These are phyloP conservation scores for Yamadazyma ubonensis DNA, from an alignment of 805 yeast species.

Conservation along the genomic window DNA sequence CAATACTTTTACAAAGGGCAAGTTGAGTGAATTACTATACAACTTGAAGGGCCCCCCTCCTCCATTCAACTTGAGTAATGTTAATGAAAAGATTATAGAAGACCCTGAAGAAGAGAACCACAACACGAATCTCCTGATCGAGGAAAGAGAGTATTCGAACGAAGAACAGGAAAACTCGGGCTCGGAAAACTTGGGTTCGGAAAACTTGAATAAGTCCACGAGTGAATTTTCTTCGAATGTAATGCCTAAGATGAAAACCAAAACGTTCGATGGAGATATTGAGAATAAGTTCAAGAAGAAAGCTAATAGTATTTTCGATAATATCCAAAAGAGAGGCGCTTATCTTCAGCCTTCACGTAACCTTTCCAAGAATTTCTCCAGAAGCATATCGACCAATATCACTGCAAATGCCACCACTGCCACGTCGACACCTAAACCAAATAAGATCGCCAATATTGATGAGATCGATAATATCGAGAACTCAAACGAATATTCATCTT, in stretches of 20 bases:
- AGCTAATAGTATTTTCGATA: slow-evolving; percentile 39
- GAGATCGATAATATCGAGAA: slow-evolving; percentile 8
- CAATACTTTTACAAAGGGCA: slow-evolving; percentile 41
- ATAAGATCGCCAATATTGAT: slow-evolving; percentile 17
- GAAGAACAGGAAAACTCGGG: no score
- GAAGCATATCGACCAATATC: slow-evolving; percentile 2
- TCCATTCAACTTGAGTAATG: slow-evolving; percentile 13
- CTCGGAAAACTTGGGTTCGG: no score
- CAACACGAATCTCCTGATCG: not conserved
- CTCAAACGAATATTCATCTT: slow-evolving; percentile 29
- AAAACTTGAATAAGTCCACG: not conserved
- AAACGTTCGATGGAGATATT: slow-evolving; percentile 27
- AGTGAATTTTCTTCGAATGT: slow-evolving; percentile 4
- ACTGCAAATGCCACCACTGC: slow-evolving; percentile 23
- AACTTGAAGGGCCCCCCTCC: slow-evolving; percentile 15
- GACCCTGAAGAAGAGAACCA: slow-evolving; percentile 8
- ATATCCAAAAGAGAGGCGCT: slow-evolving; percentile 37
- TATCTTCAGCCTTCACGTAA: slow-evolving; percentile 11
- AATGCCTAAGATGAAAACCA: slow-evolving; percentile 22
- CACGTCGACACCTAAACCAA: slow-evolving; percentile 40
- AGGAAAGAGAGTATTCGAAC: not conserved
- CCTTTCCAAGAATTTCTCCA: not conserved
- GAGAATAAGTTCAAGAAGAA: slow-evolving; percentile 37
- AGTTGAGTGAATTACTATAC: slow-evolving; percentile 23
- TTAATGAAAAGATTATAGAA: slow-evolving; percentile 5